Evolutionary conservation across 164 flowering plant species (phyloP).

Genomic region (Umbilicus rupestris): DNA sequence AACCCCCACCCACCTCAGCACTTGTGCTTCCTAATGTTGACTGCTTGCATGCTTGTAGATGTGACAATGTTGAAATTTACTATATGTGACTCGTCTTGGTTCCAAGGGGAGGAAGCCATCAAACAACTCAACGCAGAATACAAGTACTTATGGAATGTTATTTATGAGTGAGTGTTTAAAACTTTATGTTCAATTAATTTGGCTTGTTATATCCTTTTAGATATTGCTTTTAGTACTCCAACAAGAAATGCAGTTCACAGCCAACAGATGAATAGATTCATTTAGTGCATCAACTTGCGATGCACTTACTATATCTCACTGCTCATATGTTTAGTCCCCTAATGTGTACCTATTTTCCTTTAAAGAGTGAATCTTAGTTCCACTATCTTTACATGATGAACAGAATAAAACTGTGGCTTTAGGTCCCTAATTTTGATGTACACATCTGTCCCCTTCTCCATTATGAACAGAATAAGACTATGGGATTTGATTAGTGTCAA

Average conservation of each 20-base stretch:
- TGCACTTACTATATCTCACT: not conserved
- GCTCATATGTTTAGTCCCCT: not conserved
- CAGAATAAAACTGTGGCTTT: not conserved
- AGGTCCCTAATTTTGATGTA: not conserved
- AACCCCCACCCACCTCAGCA: not conserved
- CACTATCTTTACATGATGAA: not conserved
- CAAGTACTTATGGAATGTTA: constrained; percentile 38
- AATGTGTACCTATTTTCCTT: not conserved
- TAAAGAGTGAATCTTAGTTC: not conserved
- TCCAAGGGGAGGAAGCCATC: constrained; percentile 41
- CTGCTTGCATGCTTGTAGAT: not conserved
- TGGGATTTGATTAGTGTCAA: not conserved
- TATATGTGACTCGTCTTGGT: constrained; percentile 54
- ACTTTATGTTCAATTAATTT: not conserved
- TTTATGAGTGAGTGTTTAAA: constrained; percentile 25
- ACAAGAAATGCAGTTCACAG: not conserved
- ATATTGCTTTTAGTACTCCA: not conserved
- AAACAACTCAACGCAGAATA: constrained; percentile 42
- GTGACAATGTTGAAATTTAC: constrained; percentile 25
- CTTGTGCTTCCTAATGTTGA: not conserved
- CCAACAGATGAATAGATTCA: not conserved
- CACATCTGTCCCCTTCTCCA: not conserved
- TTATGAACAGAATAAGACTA: no score
- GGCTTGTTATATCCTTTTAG: not conserved
- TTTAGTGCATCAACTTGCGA: not conserved